Conservation (phyloP, 495 filamentous ascomycete species). For the Xylaria grammica region DNA sequence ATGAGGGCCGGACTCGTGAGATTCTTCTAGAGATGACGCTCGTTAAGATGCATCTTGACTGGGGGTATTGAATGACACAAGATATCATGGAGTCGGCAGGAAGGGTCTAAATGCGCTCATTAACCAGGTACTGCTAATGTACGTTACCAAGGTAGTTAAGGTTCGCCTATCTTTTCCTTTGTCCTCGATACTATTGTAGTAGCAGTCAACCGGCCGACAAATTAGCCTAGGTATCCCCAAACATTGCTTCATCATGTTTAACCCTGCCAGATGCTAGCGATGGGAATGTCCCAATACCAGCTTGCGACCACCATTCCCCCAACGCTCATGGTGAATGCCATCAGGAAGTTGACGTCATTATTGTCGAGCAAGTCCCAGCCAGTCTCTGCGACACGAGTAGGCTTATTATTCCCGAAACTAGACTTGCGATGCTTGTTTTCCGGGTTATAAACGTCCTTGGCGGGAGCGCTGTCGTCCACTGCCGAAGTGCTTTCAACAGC, state of each 20-base stretch:
- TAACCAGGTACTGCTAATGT: background rate
- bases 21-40: background rate
- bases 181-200: background rate
- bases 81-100: background rate
- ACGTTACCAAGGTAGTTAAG: background rate
- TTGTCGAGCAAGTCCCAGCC: conserved; percentile 85
- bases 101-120: background rate
- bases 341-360: conserved; percentile 89
- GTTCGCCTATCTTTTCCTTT: background rate
- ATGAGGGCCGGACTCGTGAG: background rate
- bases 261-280: conserved; percentile 42
- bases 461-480: conserved; percentile 29
- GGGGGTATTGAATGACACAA: background rate
- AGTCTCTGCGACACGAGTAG: conserved; percentile 73
- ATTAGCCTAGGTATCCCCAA: background rate
- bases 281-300: conserved; percentile 57
- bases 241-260: conserved; percentile 14
- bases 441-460: conserved; percentile 45
- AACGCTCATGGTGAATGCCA: conserved; percentile 82
- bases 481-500: conserved; percentile 39
- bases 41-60: background rate
- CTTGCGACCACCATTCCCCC: conserved; percentile 71
- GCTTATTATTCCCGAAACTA: conserved; percentile 60
- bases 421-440: conserved; percentile 48
- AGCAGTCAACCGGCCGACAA: background rate